Conservation (phyloP, 345 rosid genomes). For the Euphorbia lathyris region DNA sequence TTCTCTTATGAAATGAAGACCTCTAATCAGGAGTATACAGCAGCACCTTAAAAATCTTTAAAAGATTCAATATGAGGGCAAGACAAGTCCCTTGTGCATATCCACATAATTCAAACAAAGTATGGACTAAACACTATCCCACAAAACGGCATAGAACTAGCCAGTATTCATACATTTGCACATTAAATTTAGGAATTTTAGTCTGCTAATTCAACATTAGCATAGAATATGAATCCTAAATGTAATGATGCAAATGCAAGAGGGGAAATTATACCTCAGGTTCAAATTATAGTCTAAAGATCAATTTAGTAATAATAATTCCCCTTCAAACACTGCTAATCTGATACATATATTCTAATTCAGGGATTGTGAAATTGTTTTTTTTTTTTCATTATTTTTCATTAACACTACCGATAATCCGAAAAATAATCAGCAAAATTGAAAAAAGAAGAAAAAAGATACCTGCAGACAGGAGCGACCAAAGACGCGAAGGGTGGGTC, state of each 20-base stretch:
- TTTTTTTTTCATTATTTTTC: too few species aligned
- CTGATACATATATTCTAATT: background rate
- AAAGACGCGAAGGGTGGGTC: conserved; percentile 73
- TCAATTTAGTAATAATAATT: background rate
- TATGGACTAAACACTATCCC: background rate
- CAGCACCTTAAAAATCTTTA: too few species aligned
- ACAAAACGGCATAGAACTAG: background rate
- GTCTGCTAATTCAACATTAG: background rate
- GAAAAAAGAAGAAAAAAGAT: background rate
- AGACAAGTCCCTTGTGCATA: too few species aligned
- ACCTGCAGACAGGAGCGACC: conserved; percentile 79
- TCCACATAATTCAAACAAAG: too few species aligned
- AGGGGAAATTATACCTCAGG: background rate
- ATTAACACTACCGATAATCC: too few species aligned
- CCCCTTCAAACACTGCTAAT: background rate
- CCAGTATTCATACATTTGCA: background rate
- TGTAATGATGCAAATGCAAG: background rate
- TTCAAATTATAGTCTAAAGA: background rate
- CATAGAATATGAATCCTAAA: background rate
- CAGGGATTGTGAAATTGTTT: background rate
- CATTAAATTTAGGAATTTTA: background rate
- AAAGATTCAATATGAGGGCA: too few species aligned
- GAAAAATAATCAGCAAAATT: too few species aligned
- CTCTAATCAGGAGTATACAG: background rate
- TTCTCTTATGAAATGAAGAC: background rate